A percentile compares a stretch with the other conserved stretches of the same genome.
phyloP scores from a whole-genome alignment of 176 grass and related monocot species.

The Zoysia japonica region DNA sequence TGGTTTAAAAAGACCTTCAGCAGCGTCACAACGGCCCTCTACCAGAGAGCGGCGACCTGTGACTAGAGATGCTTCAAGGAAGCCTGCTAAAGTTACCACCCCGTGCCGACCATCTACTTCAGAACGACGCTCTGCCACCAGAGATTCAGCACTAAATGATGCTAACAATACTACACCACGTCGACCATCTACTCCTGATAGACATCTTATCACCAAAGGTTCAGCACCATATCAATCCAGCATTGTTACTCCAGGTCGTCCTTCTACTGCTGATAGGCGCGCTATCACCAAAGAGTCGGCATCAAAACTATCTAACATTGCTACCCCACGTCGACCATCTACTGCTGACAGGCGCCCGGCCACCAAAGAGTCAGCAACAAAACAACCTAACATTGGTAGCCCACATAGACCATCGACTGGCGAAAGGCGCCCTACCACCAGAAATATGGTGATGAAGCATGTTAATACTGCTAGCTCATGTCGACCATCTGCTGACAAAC shows the following conservation, averaged over 20 bases:
- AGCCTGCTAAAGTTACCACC: slow-evolving; percentile 28
- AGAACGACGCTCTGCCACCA: slow-evolving; percentile 41
- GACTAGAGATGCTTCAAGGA: slow-evolving; percentile 40
- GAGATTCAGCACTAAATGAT: slow-evolving; percentile 42
- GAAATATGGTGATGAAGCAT: slow-evolving; percentile 3
- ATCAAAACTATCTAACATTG: slow-evolving; percentile 17
- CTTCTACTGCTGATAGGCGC: slow-evolving; percentile 40
- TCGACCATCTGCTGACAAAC: slow-evolving; percentile 5
- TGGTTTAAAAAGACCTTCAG: slow-evolving; percentile 46
- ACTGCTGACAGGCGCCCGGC: slow-evolving; percentile 39
- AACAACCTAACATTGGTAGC: slow-evolving; percentile 11
- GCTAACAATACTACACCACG: slow-evolving; percentile 20
- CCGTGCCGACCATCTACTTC: slow-evolving; percentile 34
- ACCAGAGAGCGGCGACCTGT: slow-evolving; percentile 33
- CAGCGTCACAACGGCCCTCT: slow-evolving; percentile 37
- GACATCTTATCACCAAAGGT: slow-evolving; percentile 38
- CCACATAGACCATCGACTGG: slow-evolving; percentile 42
- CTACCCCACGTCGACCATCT: slow-evolving; percentile 39
- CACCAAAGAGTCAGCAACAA: slow-evolving; percentile 29
- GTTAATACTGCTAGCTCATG: slow-evolving; percentile 9
- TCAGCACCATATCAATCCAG: slow-evolving; percentile 15
- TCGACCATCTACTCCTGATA: slow-evolving; percentile 41
- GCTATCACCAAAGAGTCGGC: slow-evolving; percentile 35
- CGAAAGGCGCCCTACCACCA: slow-evolving; percentile 27
- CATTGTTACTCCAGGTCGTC: slow-evolving; percentile 7